Percentiles rank a stretch among this genome's conserved stretches.
Evolutionary conservation across 2,329 filamentous ascomycete genomes (phyloP).

Genomic region (Ustulina deusta): DNA sequence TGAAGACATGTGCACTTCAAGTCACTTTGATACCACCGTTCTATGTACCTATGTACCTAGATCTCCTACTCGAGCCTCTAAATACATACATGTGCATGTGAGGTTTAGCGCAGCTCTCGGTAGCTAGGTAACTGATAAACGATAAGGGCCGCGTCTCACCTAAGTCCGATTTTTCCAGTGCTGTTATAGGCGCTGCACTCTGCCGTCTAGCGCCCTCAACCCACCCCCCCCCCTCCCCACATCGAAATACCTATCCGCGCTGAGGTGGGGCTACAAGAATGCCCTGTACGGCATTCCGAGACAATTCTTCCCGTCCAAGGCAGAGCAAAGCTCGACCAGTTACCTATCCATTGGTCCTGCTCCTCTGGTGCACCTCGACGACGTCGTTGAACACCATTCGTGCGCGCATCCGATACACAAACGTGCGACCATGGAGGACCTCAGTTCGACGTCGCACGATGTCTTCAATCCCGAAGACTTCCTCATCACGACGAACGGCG

Average conservation of each 20-base stretch:
- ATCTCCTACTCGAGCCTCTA: no score
- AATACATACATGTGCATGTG: no score
- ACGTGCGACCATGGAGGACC: conserved; percentile 36
- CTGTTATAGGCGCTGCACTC: background rate
- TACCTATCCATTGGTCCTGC: conserved; percentile 5
- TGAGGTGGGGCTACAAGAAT: conserved; percentile 30
- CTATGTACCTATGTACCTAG: background rate
- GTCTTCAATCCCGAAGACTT: conserved; percentile 40
- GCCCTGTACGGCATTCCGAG: conserved; percentile 6
- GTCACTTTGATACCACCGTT: no score
- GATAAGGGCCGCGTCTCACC: background rate
- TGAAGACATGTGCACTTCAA: no score
- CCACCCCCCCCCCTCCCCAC: conserved; percentile 12
- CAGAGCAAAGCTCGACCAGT: conserved; percentile 22
- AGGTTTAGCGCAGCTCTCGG: no score
- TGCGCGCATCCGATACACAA: conserved; percentile 20
- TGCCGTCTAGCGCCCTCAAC: background rate
- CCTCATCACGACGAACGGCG: conserved; percentile 33
- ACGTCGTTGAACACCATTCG: background rate
- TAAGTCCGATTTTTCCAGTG: background rate
- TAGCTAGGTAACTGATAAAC: conserved; percentile 10
- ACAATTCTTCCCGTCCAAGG: conserved; percentile 17
- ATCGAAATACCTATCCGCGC: conserved; percentile 27
- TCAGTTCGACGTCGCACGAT: conserved; percentile 36
- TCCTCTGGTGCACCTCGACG: background rate